Percentiles rank a stretch among this genome's conserved stretches.
Evolutionary conservation across 495 filamentous ascomycete genomes (phyloP).

Genomic region (Terfezia claveryi): DNA sequence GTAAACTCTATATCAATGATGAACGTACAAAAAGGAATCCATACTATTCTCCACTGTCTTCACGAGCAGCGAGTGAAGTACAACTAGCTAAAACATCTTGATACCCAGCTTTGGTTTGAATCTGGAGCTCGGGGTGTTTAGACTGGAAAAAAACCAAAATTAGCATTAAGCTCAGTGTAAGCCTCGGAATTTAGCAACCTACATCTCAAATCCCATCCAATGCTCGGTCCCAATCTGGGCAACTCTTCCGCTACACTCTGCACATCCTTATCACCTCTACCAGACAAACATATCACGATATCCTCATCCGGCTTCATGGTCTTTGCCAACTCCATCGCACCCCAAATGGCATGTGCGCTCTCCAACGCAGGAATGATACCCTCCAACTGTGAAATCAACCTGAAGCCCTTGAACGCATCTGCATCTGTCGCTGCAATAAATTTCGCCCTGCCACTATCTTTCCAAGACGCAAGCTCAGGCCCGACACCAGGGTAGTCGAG

Average conservation of each 20-base stretch:
- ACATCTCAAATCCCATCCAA: constrained; percentile 85
- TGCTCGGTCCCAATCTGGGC: constrained; percentile 67
- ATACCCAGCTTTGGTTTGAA: too few relatives aligned
- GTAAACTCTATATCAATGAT: too few relatives aligned
- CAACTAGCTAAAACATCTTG: too few relatives aligned
- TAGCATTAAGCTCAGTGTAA: too few relatives aligned
- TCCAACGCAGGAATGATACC: constrained; percentile 95
- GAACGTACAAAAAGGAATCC: too few relatives aligned
- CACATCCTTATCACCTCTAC: constrained; percentile 92
- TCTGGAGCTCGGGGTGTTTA: too few relatives aligned
- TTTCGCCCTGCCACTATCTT: constrained; percentile 62
- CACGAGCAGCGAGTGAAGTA: too few relatives aligned
- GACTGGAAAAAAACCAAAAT: too few relatives aligned
- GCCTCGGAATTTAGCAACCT: not conserved
- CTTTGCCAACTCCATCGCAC: constrained; percentile 74
- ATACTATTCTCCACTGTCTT: too few relatives aligned
- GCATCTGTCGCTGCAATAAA: constrained; percentile 87
- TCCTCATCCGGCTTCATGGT: constrained; percentile 72
- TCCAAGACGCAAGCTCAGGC: constrained; percentile 79
- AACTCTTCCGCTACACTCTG: constrained; percentile 93
- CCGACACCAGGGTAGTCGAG: constrained; percentile 95
- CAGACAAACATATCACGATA: constrained; percentile 83
- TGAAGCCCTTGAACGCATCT: constrained; percentile 77
- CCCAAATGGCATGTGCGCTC: constrained; percentile 78
- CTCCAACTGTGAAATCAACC: constrained; percentile 59